Percentiles rank a stretch among this genome's conserved stretches.
Conservation (phyloP, 2,329 filamentous ascomycete species). For the Colletotrichum paranaense region DNA sequence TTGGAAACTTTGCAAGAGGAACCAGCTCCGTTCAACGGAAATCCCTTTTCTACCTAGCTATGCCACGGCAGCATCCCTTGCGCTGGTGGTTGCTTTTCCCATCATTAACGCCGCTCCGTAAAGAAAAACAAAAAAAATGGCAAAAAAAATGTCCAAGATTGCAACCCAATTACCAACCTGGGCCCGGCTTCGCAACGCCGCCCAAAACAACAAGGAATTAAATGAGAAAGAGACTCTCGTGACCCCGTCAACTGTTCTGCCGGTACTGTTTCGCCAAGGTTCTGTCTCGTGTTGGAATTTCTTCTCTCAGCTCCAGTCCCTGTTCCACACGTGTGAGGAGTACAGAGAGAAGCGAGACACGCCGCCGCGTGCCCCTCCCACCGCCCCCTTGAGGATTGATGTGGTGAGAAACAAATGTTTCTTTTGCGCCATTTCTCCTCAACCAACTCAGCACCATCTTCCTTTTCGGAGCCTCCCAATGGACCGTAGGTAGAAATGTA, state of each 20-base stretch:
- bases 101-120: conserved; percentile 20
- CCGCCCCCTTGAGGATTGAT: background rate
- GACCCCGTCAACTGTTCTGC: conserved; percentile 23
- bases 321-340: conserved; percentile 12
- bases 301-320: conserved; percentile 31
- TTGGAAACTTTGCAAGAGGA: background rate
- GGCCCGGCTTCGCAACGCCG: conserved; percentile 5
- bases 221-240: background rate
- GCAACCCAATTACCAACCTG: conserved; percentile 26
- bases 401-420: conserved; percentile 1
- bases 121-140: background rate
- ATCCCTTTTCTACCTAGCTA: conserved; percentile 8
- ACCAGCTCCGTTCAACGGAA: conserved; percentile 5
- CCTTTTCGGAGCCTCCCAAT: background rate
- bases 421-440: conserved; percentile 9
- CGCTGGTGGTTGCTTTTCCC: conserved; percentile 26
- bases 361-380: background rate
- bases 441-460: conserved; percentile 8
- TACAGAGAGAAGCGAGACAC: background rate
- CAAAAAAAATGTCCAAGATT: conserved; percentile 10
- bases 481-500: conserved; percentile 32
- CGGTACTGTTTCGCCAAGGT: conserved; percentile 30
- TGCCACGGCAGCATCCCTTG: conserved; percentile 14
- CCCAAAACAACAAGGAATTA: background rate
- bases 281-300: conserved; percentile 31